Percentiles rank a stretch among this genome's conserved stretches.
Conservation (phyloP, 192 early-diverging fungal species). For the Globomyces pollinis-pini region DNA sequence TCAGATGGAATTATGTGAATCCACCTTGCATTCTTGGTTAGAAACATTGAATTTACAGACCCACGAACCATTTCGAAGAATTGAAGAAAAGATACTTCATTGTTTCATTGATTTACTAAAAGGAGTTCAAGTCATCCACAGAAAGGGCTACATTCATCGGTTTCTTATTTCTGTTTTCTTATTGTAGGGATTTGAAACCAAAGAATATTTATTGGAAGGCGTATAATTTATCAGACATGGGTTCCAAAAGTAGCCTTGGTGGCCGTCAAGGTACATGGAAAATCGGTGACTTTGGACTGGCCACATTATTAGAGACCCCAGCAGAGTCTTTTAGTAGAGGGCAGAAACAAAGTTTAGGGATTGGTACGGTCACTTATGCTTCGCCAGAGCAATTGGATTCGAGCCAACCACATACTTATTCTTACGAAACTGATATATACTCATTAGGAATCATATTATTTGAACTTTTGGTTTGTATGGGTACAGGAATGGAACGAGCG, state of each 20-base stretch:
- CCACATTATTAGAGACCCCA: constrained; percentile 31
- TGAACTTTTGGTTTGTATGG: constrained; percentile 83
- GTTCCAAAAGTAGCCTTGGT: not conserved
- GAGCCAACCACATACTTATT: constrained; percentile 26
- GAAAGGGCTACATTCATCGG: constrained; percentile 63
- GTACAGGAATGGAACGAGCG: constrained; percentile 87
- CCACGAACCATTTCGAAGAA: constrained; percentile 27
- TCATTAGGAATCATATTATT: constrained; percentile 94
- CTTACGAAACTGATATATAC: constrained; percentile 72
- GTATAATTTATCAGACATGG: not conserved
- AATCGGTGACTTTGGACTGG: constrained; percentile 97
- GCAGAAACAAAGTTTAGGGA: constrained; percentile 43
- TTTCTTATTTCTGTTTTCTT: constrained; percentile 70
- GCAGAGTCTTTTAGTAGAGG: not conserved
- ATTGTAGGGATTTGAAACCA: constrained; percentile 54
- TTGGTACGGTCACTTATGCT: constrained; percentile 81
- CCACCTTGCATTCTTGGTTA: constrained; percentile 52
- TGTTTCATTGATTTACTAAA: constrained; percentile 70
- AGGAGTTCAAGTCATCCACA: constrained; percentile 70
- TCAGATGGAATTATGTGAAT: constrained; percentile 85
- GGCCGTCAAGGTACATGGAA: constrained; percentile 53
- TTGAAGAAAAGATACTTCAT: constrained; percentile 39
- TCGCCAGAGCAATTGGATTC: constrained; percentile 71
- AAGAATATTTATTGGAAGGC: constrained; percentile 41
- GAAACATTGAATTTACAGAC: constrained; percentile 17